These are phyloP conservation scores for Mycena chlorophos DNA, from an alignment of 768 basidiomycete species.

Conservation along the genomic window DNA sequence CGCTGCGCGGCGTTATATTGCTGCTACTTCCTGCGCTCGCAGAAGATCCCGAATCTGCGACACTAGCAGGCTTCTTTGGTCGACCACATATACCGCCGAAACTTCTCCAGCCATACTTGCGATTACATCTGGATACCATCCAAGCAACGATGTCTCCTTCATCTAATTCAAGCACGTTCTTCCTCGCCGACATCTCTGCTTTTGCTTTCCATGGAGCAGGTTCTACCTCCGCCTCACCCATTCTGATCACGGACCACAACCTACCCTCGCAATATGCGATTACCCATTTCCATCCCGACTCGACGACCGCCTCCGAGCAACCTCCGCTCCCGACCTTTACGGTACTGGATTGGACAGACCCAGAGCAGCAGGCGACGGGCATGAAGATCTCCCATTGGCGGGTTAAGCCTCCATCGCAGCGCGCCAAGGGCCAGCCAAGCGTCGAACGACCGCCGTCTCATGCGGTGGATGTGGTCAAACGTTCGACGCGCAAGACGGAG, in stretches of 20 bases:
- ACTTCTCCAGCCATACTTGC: constrained; percentile 50
- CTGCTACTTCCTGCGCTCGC: constrained; percentile 43
- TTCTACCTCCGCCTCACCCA: constrained; percentile 49
- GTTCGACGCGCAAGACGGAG: constrained; percentile 14
- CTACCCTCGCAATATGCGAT: constrained; percentile 58
- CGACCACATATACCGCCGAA: constrained; percentile 61
- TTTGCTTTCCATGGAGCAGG: constrained; percentile 46
- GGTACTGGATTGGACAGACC: constrained; percentile 62
- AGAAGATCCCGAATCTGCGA: constrained; percentile 14
- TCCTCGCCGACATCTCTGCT: constrained; percentile 55
- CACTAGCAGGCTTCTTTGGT: constrained; percentile 47
- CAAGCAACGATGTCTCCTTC: constrained; percentile 28
- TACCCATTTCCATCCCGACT: constrained; percentile 43
- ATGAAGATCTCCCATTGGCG: constrained; percentile 67
- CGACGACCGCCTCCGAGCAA: constrained; percentile 22
- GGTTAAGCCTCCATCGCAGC: constrained; percentile 36
- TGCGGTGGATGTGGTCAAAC: constrained; percentile 6
- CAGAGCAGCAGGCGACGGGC: constrained; percentile 39
- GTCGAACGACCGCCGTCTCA: neutral
- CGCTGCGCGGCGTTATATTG: constrained; percentile 47
- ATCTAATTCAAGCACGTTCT: constrained; percentile 28
- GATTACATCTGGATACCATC: constrained; percentile 50
- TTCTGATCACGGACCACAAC: constrained; percentile 74
- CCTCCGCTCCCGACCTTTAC: constrained; percentile 55
- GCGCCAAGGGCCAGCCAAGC: constrained; percentile 21